These are phyloP conservation scores for Delitschia confertaspora DNA, from an alignment of 495 filamentous ascomycete species.

Conservation along the genomic window DNA sequence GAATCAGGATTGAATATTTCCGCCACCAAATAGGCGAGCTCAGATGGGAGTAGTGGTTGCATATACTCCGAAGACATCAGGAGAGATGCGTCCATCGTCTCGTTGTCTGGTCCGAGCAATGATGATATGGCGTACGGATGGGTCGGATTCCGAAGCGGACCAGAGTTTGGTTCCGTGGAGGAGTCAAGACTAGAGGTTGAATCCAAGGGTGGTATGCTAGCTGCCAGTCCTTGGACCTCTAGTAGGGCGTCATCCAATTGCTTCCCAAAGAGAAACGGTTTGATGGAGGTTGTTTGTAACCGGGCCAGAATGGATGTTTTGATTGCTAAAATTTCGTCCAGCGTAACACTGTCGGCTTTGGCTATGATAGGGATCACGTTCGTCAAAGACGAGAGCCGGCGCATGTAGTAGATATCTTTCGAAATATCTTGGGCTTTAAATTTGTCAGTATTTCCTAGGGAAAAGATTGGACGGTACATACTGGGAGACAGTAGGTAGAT, in stretches of 20 bases:
- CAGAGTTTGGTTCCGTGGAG: slow-evolving; percentile 2
- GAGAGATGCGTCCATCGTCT: slow-evolving; percentile 89
- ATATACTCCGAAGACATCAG: slow-evolving; percentile 93
- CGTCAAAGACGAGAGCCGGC: slow-evolving; percentile 62
- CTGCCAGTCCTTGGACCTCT: slow-evolving; percentile 13
- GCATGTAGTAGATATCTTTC: slow-evolving; percentile 69
- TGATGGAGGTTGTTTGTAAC: slow-evolving; percentile 52
- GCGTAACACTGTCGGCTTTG: slow-evolving; percentile 60
- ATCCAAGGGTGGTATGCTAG: not conserved
- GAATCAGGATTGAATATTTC: slow-evolving; percentile 72
- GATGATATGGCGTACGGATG: slow-evolving; percentile 76
- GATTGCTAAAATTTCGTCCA: slow-evolving; percentile 48
- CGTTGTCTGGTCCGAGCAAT: slow-evolving; percentile 61
- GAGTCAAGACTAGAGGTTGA: too few relatives aligned
- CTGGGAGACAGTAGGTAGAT: slow-evolving; percentile 68
- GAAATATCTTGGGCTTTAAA: slow-evolving; percentile 52
- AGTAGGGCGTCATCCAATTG: slow-evolving; percentile 19
- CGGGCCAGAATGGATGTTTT: slow-evolving; percentile 55
- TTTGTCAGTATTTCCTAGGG: not conserved
- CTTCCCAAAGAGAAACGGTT: slow-evolving; percentile 59
- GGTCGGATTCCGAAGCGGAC: slow-evolving; percentile 11
- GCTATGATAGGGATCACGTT: slow-evolving; percentile 82
- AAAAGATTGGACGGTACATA: slow-evolving; percentile 33
- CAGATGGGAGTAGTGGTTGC: slow-evolving; percentile 70
- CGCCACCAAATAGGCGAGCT: slow-evolving; percentile 60